Evolutionary conservation across 257 asterid species (phyloP), one percentile per base, ranked within the genome.

Genomic region (Przewalskia tangutica): DNA sequence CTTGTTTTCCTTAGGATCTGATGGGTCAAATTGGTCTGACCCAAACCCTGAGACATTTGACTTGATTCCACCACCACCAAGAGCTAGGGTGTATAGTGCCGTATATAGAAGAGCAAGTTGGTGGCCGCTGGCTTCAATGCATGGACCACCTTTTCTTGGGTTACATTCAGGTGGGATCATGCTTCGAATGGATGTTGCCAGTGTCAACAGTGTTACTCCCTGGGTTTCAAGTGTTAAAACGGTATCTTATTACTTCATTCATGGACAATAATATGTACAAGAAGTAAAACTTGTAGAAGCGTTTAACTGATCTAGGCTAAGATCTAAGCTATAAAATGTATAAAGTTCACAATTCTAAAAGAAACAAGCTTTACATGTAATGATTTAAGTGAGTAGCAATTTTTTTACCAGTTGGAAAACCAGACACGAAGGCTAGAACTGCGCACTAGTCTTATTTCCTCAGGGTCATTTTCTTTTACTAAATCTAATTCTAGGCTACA

Each of bases 21-120:
- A 85, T 2, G 85, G 3, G 84, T 92, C 97, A 71, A 95, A 95
- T 68, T 95, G 98, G 77, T 95, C 98, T 0, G 98, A 90, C 10
- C 98, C 98, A 46, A 95, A 93, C 11, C 98, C 97, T 2, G 98
- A 93, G 75, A 95, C 98, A 44, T 92, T 92, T 4, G 98, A 91
- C 83, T 95, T 95, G 86, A 94, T 93, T 32, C 98, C 97, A 3
- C 98, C 98, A 2, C 93, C 97, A 12, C 98, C 98, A 6, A 92
- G 46, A 13, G 98, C 98, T 62, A 93, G 90, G 34, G 93, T 91
- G 89, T 92, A 91, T 77, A 95, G 92, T n/a, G 98, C 95, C 0
- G 85, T 73, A 86, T 89, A 93, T 75, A 95, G 97, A 83, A 93
- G 23, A 38, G 89, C 92, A 2, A 93, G 90, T 78, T 92, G 97